Evolutionary conservation across 371 early-diverging fungal species (phyloP).

Genomic region (Blyttiomyces sp.): DNA sequence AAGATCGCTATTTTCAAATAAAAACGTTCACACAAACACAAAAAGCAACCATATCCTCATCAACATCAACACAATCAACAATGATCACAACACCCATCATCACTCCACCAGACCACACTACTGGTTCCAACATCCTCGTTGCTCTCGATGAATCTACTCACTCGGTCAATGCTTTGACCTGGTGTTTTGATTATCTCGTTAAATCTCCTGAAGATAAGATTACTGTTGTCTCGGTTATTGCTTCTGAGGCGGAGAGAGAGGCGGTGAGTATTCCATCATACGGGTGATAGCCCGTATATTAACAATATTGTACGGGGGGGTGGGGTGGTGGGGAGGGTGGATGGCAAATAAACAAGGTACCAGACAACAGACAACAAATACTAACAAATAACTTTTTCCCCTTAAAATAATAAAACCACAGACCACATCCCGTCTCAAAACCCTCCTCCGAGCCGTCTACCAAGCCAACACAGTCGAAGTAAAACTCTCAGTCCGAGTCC

Average conservation of each 20-base stretch:
- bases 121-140: slow-evolving; percentile 9
- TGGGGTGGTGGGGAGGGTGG: too few species aligned
- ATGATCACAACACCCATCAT: too few species aligned
- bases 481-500: slow-evolving; percentile 11
- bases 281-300: too few species aligned
- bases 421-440: slow-evolving; percentile 20
- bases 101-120: not conserved
- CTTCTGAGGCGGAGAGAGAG: slow-evolving; percentile 17
- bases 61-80: too few species aligned
- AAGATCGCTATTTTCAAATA: too few species aligned
- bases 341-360: too few species aligned
- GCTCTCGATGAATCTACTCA: slow-evolving; percentile 32
- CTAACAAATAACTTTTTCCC: too few species aligned
- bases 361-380: too few species aligned
- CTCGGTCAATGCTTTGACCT: slow-evolving; percentile 25
- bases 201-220: slow-evolving; percentile 15
- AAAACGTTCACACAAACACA: too few species aligned
- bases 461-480: slow-evolving; percentile 10
- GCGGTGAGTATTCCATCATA: slow-evolving; percentile 14
- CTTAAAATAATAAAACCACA: too few species aligned
- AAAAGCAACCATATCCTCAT: too few species aligned
- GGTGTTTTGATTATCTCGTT: slow-evolving; percentile 23
- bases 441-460: slow-evolving; percentile 19
- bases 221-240: slow-evolving; percentile 13
- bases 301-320: too few species aligned